Evolutionary conservation across 2,329 filamentous ascomycete species (phyloP), one percentile per base, ranked within the genome.

Genomic region (Fusarium gaditjirri): DNA sequence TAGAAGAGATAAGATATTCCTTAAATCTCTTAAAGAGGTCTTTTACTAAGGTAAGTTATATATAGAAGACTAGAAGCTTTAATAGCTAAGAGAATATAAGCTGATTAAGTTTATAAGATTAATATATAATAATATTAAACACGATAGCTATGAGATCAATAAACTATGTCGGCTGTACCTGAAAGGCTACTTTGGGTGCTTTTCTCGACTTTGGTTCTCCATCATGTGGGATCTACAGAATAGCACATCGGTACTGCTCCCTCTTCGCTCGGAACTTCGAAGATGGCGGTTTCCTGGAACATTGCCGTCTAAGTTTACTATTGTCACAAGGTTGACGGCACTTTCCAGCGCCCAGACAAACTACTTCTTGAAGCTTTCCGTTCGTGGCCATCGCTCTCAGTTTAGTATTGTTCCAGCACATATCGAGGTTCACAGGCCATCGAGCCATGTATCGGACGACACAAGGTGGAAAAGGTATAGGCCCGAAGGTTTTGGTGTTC

Each of bases 251-350:
- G 21, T 21, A 9, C 21, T 9, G 5, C 5, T 17, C 0, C 14
- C 44, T 5, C 21, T 47, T 3, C 0, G 10, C 10, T n/a, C 10
- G 21, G 21, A n/a, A 1, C 27, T 31, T 8, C 14, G 7, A 47
- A 14, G 4, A n/a, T 31, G 27, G 44, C 44, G 6, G 7, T n/a
- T 31, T 17, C 14, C 27, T 0, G 21, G 5, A 3, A 31, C 2
- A 5, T 0, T 47, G 3, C 21, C 44, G 8, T 2, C 3, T 5
- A n/a, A 0, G 8, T 17, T 21, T 12, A 12, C 7, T 6, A 31
- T 31, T 17, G 44, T 17, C 5, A 3, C 21, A 5, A 47, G 0
- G 0, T 0, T 47, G 10, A n/a, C 14, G 4, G 2, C 0, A 3
- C 0, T 9, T 13, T 31, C 44, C 1, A 17, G 3, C 8, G 21